Percentiles rank a stretch among this genome's conserved stretches.
Evolutionary conservation across 495 filamentous ascomycete genomes (phyloP).

Genomic region (Daldinia caldariorum): DNA sequence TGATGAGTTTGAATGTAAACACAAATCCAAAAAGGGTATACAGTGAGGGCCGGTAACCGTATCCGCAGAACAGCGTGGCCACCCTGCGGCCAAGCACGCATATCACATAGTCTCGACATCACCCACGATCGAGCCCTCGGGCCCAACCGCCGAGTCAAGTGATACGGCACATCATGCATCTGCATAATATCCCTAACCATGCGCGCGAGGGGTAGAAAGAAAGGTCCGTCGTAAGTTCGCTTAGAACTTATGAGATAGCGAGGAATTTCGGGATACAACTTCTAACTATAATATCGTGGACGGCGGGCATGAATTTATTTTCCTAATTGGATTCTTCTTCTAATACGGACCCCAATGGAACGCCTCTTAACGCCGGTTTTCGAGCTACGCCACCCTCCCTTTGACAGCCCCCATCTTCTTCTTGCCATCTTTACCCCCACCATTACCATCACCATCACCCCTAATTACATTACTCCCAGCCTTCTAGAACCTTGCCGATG

Average conservation of each 20-base stretch:
- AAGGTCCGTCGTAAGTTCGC: conserved; percentile 15
- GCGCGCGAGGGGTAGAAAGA: background rate
- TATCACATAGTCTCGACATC: conserved; percentile 29
- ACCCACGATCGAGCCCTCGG: conserved; percentile 16
- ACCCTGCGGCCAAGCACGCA: conserved; percentile 20
- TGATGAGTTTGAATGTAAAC: background rate
- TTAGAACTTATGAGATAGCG: conserved; percentile 22
- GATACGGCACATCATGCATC: conserved; percentile 26
- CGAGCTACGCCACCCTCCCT: conserved; percentile 12
- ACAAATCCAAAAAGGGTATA: conserved; percentile 14
- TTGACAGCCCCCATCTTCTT: conserved; percentile 1
- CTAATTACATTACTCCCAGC: conserved; percentile 72
- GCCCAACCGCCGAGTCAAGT: conserved; percentile 18
- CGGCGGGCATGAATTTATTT: conserved; percentile 4
- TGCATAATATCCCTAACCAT: conserved; percentile 9
- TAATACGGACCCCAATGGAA: conserved; percentile 23
- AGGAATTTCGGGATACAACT: conserved; percentile 6
- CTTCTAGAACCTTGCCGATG: conserved; percentile 87
- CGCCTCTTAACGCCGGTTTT: conserved; percentile 21
- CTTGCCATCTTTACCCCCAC: background rate
- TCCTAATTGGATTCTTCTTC: conserved; percentile 11
- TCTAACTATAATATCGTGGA: conserved; percentile 27
- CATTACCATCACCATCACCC: conserved; percentile 38
- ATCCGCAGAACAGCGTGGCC: conserved; percentile 12
- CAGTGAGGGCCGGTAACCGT: conserved; percentile 10